Evolutionary conservation across 164 flowering plant genomes (phyloP).

Genomic region (Nymphaea thermarum): DNA sequence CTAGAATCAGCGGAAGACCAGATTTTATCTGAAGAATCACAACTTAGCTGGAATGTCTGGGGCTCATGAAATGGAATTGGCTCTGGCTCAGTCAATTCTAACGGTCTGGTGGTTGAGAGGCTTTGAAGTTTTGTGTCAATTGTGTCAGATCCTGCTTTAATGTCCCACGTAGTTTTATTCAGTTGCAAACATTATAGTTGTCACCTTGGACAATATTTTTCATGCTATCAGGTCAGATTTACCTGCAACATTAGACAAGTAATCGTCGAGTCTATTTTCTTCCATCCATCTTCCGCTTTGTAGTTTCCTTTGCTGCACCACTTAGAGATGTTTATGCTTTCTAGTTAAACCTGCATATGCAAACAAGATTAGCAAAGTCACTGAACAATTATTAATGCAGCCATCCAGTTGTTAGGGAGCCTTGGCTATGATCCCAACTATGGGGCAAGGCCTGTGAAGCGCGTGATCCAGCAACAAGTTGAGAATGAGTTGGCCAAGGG

Average conservation of each 20-base stretch:
- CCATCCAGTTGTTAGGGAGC: constrained; percentile 61
- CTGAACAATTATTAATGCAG: constrained; percentile 29
- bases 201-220: too few species aligned
- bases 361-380: background rate
- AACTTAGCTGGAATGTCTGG: background rate
- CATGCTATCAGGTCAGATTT: too few species aligned
- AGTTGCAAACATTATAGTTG: too few species aligned
- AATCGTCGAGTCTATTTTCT: too few species aligned
- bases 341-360: background rate
- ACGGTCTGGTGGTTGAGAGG: background rate
- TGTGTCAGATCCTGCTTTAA: too few species aligned
- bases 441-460: constrained; percentile 94
- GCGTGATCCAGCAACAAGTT: constrained; percentile 83
- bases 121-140: background rate
- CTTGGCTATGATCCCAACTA: constrained; percentile 95
- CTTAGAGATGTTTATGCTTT: background rate
- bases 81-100: background rate
- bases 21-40: background rate
- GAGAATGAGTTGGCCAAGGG: constrained; percentile 96
- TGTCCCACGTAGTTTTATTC: too few species aligned
- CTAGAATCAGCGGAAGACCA: background rate
- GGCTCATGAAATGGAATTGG: background rate
- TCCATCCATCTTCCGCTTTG: too few species aligned
- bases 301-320: too few species aligned
- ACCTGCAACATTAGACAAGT: too few species aligned